Conservation (phyloP, 352 stramenopile species). For the Globisporangium cylindrosporum region DNA sequence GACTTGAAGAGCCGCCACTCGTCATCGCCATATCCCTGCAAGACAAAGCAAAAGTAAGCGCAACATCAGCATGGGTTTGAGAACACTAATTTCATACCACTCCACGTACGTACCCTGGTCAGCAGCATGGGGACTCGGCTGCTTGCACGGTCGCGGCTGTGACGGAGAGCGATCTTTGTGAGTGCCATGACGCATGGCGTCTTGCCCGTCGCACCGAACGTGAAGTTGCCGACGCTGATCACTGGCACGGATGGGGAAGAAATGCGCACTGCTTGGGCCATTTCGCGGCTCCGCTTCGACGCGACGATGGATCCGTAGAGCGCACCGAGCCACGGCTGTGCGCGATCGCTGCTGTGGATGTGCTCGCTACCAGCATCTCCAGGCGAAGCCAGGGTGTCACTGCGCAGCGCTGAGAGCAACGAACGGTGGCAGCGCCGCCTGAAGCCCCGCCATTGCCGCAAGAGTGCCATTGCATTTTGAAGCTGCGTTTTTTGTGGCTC, state of each 20-base stretch:
- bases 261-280: slow-evolving; percentile 24
- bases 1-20: slow-evolving; percentile 59
- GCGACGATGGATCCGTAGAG: slow-evolving; percentile 37
- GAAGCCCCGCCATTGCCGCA: slow-evolving; percentile 22
- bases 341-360: neutral
- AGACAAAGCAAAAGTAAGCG: neutral
- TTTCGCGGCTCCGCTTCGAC: slow-evolving; percentile 30
- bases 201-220: slow-evolving; percentile 73
- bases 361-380: too few species aligned
- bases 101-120: slow-evolving; percentile 29
- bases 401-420: slow-evolving; percentile 31
- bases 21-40: slow-evolving; percentile 58
- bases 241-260: slow-evolving; percentile 32
- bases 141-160: neutral
- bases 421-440: slow-evolving; percentile 27
- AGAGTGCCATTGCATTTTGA: neutral
- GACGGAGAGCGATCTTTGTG: slow-evolving; percentile 17
- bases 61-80: neutral
- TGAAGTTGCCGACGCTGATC: slow-evolving; percentile 71
- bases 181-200: slow-evolving; percentile 60
- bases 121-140: slow-evolving; percentile 41
- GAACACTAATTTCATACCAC: neutral
- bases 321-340: slow-evolving; percentile 35
- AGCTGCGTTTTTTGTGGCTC: too few species aligned
- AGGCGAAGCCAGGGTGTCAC: neutral